Evolutionary conservation across 2,329 filamentous ascomycete species (phyloP).

Genomic region (Mycocentrospora acerina): DNA sequence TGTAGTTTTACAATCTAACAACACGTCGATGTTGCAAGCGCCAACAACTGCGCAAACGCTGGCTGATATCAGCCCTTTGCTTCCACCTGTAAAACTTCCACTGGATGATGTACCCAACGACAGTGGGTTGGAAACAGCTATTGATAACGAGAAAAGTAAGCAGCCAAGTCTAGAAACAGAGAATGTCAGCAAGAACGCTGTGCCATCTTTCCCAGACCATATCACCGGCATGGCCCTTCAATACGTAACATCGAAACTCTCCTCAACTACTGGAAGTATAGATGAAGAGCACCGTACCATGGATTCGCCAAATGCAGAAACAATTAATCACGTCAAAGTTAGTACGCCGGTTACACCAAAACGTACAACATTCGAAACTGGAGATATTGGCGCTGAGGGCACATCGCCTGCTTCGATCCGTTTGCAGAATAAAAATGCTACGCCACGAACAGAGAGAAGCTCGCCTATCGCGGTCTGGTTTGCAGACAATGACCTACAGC

Average conservation of each 20-base stretch:
- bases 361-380: conserved; percentile 22
- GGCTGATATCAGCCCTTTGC: conserved; percentile 29
- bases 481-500: conserved; percentile 13
- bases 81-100: conserved; percentile 14
- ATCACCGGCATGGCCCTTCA: no score
- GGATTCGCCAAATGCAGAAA: no score
- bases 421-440: conserved; percentile 1
- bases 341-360: background rate
- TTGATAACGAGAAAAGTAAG: background rate
- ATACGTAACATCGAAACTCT: no score
- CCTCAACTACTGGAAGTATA: no score
- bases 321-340: no score
- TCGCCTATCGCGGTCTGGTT: conserved; percentile 12
- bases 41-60: conserved; percentile 4
- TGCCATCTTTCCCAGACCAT: conserved; percentile 15
- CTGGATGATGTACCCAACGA: conserved; percentile 7
- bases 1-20: no score
- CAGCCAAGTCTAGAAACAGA: conserved; percentile 18
- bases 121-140: conserved; percentile 1
- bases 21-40: conserved; percentile 2
- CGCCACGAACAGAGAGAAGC: conserved; percentile 1
- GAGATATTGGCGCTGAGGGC: conserved; percentile 24
- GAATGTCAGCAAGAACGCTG: conserved; percentile 21
- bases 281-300: no score
- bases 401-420: conserved; percentile 26